Base-by-base conservation (phyloP, 106 monocot genomes). In the Hemerocallis citrina region DNA sequence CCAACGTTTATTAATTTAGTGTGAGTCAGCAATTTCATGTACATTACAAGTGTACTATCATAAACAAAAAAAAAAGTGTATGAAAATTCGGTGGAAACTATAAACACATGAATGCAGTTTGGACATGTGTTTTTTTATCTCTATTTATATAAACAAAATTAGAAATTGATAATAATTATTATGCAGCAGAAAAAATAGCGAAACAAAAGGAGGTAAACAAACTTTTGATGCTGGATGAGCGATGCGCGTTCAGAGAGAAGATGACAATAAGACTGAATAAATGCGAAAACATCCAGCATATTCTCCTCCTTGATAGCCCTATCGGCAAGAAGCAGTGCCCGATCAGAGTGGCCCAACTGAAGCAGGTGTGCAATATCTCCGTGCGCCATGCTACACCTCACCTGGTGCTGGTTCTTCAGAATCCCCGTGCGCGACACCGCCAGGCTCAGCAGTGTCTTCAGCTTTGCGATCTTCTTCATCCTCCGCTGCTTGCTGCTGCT, bases 231-330 rank as follows among this genome's bases (percentile, higher is more conserved):
- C 4, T 81, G 77, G 31, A 95, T 65, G 54, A 89, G 75, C 35
- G 52, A 6, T 15, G 49, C 61, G 33, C 89, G 72, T 52, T 95
- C 86, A 0, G 54, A 41, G 27, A 95, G 9, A 9, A 86, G 69
- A 28, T 74, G 52, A 71, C 94, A 86, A 62, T 89, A 86, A 44
- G 46, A 39, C 49, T 89, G 83, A 25, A 83, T 49, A 37, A 89
- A 71, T 48, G 59, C 64, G 21, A 81, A 74, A 21, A 66, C 78
- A 22, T 95, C 94, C 45, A 89, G 55, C 81, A 77, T 82, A 62
- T 95, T 83, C 68, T 83, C 80, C 70, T 95, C 94, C 60, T 74
- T 83, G 55, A 95, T 61, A 30, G 81, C 86, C 7, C 78, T 72
- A 59, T 89, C 83, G 36, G 71, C 77, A 2, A 83, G 90, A 32